A percentile compares a stretch with the other conserved stretches of the same genome.
Evolutionary conservation across 192 early-diverging fungal genomes (phyloP).

Genomic region (Phycomyces blakesleeanus): DNA sequence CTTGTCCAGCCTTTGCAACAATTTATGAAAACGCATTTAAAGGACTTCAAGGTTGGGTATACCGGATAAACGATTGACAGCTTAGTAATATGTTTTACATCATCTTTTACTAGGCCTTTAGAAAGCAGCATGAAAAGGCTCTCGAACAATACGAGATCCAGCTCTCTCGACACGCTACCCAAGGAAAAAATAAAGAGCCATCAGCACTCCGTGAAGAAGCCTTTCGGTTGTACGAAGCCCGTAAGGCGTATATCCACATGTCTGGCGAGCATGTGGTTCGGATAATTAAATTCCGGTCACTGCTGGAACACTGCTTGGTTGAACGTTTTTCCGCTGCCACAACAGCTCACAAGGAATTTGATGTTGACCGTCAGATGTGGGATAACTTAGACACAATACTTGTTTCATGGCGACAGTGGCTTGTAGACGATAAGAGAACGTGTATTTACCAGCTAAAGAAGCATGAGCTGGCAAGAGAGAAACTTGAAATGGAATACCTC

Average conservation of each 20-base stretch:
- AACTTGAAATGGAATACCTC: constrained; percentile 32
- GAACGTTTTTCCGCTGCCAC: constrained; percentile 30
- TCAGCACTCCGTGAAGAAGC: constrained; percentile 61
- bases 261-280: constrained; percentile 52
- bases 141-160: constrained; percentile 60
- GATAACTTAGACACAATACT: constrained; percentile 36
- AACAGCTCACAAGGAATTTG: constrained; percentile 35
- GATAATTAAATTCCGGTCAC: constrained; percentile 48
- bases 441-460: constrained; percentile 31
- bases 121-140: constrained; percentile 47
- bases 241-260: constrained; percentile 58
- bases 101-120: constrained; percentile 23
- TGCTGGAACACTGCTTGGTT: constrained; percentile 40
- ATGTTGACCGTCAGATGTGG: constrained; percentile 39
- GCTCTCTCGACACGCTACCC: constrained; percentile 47
- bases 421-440: constrained; percentile 32
- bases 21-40: constrained; percentile 58
- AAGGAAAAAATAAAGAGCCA: constrained; percentile 59
- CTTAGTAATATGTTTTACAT: background rate
- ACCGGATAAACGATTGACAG: background rate
- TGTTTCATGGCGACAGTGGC: constrained; percentile 35
- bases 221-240: constrained; percentile 56
- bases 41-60: constrained; percentile 54
- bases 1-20: constrained; percentile 54
- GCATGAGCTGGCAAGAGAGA: constrained; percentile 28